Evolutionary conservation across 2,329 filamentous ascomycete genomes (phyloP), one percentile per base, ranked within the genome.

Genomic region (Zymoseptoria passerinii): DNA sequence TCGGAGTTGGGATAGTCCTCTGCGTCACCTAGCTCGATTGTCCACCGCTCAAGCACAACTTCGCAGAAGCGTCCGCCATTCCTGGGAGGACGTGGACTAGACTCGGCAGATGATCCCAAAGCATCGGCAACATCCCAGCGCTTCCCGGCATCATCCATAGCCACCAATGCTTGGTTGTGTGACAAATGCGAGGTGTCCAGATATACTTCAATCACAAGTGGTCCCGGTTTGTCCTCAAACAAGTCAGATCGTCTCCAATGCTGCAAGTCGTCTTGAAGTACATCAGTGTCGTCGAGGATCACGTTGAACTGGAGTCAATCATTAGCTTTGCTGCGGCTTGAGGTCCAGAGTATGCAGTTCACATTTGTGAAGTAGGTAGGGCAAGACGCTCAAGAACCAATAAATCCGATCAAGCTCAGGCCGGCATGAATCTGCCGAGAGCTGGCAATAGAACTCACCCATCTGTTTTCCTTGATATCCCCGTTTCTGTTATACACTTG

Each of bases 51-150:
- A 62, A 99, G 78, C 55, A 96, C 80, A 58, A 99, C 83, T 71
- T 95, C 88, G 57, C 85, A 85, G 40, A 75, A 71, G 56, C 73
- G 75, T 55, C 71, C 70, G 53, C 72, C 71, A 57, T 68, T 65
- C 52, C 70, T 70, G n/a, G 63, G 60, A 70, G 82, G 84, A 44
- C 71, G 70, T 20, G 74, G 69, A 58, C 73, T 68, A 20, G 75
- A 71, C 56, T 75, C 73, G 71, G 82, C 61, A 72, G 85, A 84
- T 48, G 81, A 80, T 68, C 87, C 87, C 61, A 97, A 78, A 50
- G 90, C 88, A 70, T 95, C 91, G 67, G 88, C 77, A 18, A 96
- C 92, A 76, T 97, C 91, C 89, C 90, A 96, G 62, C 89, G 84
- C 77, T 95, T 95, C 53, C 91, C 92, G 69, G 88, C 81, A 28